Base-by-base conservation (phyloP, 805 yeast species). In the Yarrowia keelungensis region DNA sequence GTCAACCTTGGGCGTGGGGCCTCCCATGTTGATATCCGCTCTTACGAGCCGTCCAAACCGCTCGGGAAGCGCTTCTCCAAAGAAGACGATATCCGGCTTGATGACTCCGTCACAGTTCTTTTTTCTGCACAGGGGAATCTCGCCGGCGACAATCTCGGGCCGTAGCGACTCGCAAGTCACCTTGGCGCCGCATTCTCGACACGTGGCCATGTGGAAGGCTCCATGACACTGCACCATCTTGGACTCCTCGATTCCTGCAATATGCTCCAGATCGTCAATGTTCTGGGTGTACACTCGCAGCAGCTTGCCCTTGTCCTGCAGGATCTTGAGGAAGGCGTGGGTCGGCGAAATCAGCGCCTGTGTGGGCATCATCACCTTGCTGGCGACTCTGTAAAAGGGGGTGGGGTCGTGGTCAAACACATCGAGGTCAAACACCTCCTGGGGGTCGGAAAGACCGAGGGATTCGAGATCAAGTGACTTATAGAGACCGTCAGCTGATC, bases 51-150 rank as follows among this genome's bases (percentile, higher is more conserved):
- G 83, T 73, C 91, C 93, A 75, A 89, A 92, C 59, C 82, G 78
- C 14, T 81, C 81, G 0, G 97, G 97, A 69, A 92, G 80, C 15
- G 87, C 86, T 76, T 92, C 97, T 15, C 97, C 97, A 73, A 92
- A 92, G 75, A 92, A 92, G 0, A 97, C 92, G 70, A 92, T 92
- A 75, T 92, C 97, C 0, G 98, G 98, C 76, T 93, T 92, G 84
- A 91, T 83, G 2, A 92, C 94, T 15, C 97, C 97, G 84, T 78
- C 79, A 75, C 97, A 90, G 65, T 80, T 79, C 19, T 41, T 35
- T 14, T 15, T 12, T 1, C 92, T 90, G 75, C 98, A 92, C 67
- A 86, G 77, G 1, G 97, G 92, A 38, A 92, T 79, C 69, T 85
- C 85, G 62, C 85, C 81, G 1, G 79, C 79, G 71, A 88, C 80